Base-by-base conservation (phyloP, 164 flowering plant species). In the Stephania cephalantha region DNA sequence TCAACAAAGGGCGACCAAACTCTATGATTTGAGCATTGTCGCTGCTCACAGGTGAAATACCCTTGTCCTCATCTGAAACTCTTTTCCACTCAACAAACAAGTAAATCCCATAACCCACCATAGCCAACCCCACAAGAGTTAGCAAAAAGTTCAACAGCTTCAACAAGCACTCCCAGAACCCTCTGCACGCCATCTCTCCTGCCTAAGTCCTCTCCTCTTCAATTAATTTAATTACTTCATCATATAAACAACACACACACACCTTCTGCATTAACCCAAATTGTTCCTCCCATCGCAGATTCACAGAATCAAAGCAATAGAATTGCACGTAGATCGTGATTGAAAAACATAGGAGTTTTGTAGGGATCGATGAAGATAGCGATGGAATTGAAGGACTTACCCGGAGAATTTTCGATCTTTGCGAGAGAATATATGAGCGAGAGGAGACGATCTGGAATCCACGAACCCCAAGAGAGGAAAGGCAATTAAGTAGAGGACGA, bases 81-180 rank as follows among this genome's bases (percentile, higher is more conserved):
- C 78, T 83, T 72, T 74, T 81, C 81, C 87, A 95, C 78, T 85
- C 88, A 45, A 93, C 90, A 71, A 89, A 86, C 80, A 95, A 83
- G 87, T 95, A 95, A 73, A 95, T 88, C 61, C 97, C 99, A 83
- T 95, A 93, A 1, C 97, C 99, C 75, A 95, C 82, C 94, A 95
- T 91, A 12, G 94, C 93, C 79, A 95, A 80, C 22, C 99, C 99
- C 25, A 74, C 85, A 29, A 95, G 81, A 50, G 93, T 86, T 79
- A 95, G 68, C 79, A 95, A 70, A 71, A 95, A 89, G 84, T 95
- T 95, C 65, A 95, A 77, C 46, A 93, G 87, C 91, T 91, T 95
- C 87, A 95, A 81, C 46, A 93, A 70, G 78, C 95, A 95, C 79
- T 88, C 96, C 84, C 80, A 84, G 77, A 80, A 95, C 69, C 97